Conservation (phyloP, 192 early-diverging fungal species). For the Backusella westeae region DNA sequence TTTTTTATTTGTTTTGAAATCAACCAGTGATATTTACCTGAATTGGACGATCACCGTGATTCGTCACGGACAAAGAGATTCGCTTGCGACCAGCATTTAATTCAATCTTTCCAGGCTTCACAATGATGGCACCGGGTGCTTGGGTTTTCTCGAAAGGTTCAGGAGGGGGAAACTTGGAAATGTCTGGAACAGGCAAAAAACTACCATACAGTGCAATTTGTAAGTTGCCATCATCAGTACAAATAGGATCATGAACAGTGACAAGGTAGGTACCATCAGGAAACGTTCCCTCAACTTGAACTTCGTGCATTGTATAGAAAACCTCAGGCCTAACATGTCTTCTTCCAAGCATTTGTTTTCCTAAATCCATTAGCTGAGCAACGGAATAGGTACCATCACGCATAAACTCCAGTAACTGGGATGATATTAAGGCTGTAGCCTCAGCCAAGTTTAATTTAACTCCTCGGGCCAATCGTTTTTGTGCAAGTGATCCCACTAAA, state of each 20-base stretch:
- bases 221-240: constrained; percentile 75
- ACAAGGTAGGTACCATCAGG: constrained; percentile 93
- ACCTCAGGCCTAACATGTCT: constrained; percentile 80
- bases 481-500: constrained; percentile 78
- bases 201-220: constrained; percentile 84
- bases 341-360: constrained; percentile 83
- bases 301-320: constrained; percentile 67
- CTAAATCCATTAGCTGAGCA: constrained; percentile 83
- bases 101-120: constrained; percentile 61
- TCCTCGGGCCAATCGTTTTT: constrained; percentile 87
- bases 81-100: constrained; percentile 80
- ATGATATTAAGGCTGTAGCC: constrained; percentile 82
- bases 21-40: constrained; percentile 44
- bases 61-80: constrained; percentile 73
- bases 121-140: constrained; percentile 64
- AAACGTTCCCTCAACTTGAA: constrained; percentile 91
- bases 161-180: constrained; percentile 45
- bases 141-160: constrained; percentile 30
- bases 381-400: constrained; percentile 88
- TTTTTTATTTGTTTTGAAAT: neutral
- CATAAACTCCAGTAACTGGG: constrained; percentile 84
- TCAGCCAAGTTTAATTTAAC: constrained; percentile 86
- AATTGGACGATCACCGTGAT: constrained; percentile 93
- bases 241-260: constrained; percentile 91
- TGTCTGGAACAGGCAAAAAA: constrained; percentile 71